These are phyloP conservation scores for Metarhizium rileyi DNA, from an alignment of 2,329 filamentous ascomycete genomes.

Conservation along the genomic window DNA sequence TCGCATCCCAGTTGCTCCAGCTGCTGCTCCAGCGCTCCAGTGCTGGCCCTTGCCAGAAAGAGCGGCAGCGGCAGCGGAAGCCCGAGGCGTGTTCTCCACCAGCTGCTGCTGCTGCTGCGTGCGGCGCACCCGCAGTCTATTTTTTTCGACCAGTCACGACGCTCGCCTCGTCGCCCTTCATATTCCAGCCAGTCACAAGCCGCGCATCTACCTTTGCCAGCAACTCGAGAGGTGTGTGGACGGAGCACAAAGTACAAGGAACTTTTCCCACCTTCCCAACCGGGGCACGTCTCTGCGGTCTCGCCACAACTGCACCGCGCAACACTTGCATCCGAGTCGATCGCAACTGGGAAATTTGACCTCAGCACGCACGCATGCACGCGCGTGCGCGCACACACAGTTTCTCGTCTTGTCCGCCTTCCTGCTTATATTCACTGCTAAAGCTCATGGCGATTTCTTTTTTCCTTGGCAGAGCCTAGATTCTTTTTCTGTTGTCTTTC, in stretches of 20 bases:
- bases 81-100: slow-evolving; percentile 5
- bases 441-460: not conserved
- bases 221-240: not conserved
- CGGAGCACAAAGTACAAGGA: not conserved
- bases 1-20: slow-evolving; percentile 21
- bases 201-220: not conserved
- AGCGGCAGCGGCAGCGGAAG: not conserved
- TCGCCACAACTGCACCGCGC: not conserved
- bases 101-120: slow-evolving; percentile 6
- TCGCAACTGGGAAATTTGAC: not conserved
- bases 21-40: too few relatives aligned
- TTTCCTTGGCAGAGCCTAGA: not conserved
- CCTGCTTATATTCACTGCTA: not conserved
- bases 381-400: too few relatives aligned
- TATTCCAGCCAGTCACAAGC: slow-evolving; percentile 2
- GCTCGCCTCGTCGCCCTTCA: slow-evolving; percentile 7
- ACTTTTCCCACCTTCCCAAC: not conserved
- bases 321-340: not conserved
- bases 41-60: not conserved
- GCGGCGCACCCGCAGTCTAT: slow-evolving; percentile 8
- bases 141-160: slow-evolving; percentile 15
- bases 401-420: too few relatives aligned
- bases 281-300: not conserved
- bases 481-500: not conserved
- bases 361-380: not conserved